Base-by-base conservation (phyloP, 192 early-diverging fungal genomes). In the Backusella macrospora region DNA sequence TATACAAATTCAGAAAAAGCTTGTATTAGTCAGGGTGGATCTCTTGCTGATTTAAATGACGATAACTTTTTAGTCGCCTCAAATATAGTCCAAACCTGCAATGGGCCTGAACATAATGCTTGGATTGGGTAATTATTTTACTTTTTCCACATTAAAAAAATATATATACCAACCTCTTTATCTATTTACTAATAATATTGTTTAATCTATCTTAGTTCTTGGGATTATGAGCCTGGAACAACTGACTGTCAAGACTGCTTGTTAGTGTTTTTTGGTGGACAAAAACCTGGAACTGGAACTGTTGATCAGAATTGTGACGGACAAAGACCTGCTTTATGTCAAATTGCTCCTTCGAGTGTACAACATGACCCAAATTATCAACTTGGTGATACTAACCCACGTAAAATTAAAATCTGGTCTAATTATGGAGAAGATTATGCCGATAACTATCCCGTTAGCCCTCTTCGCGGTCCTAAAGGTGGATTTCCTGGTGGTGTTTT, bases 101-200 rank as follows among this genome's bases (percentile, higher is more conserved):
- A 4, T 16, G 66, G 66, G 5, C 26, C 66, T 26, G 6, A 68
- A 10, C 15, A 34, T 1, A 14, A 3, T 18, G 44, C 44, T 8
- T 68, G 66, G 66, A 68, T 68, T 46, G 40, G 66, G 66, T 68
- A 45, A 68, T 45, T 44, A 45, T 6, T 65, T 6, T 43, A 16
- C 18, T 16, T 65, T 65, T 42, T 38, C 12, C 10, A 63, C 6
- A 14, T 46, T 14, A 39, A 42, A 65, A 65, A 42, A 7, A 65
- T 13, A 46, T 46, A 46, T 5, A 34, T 1, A 34, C 29, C 29
- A 34, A 2, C 2, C 29, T 34, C 29, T 34, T 34, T 34, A 34
- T 34, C 29, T 34, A 34, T 34, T 34, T 34, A 34, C 2, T 34
- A 34, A 34, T 49, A 23, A 55, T 12, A 6, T 55, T 55, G 16